Evolutionary conservation across 805 yeast genomes (phyloP).

Genomic region (Debaryomyces prosopidis): DNA sequence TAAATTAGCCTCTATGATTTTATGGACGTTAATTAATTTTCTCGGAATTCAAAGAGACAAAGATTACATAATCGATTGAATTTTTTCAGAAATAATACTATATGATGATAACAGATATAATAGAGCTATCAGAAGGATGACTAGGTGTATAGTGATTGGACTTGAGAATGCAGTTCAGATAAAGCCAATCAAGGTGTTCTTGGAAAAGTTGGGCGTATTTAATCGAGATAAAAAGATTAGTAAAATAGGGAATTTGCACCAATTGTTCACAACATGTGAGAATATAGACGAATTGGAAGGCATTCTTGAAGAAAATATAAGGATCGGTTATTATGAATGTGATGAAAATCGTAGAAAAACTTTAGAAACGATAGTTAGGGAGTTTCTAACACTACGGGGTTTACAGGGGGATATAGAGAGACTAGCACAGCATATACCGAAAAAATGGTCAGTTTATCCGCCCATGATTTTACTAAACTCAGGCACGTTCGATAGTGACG

Average conservation of each 20-base stretch:
- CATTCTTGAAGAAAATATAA: background rate
- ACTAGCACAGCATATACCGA: constrained; percentile 35
- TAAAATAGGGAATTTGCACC: constrained; percentile 6
- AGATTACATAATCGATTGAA: background rate
- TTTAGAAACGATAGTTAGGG: background rate
- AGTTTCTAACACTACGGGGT: background rate
- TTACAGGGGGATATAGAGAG: background rate
- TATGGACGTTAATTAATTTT: constrained; percentile 3
- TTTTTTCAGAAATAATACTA: background rate
- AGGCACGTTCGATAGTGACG: constrained; percentile 41
- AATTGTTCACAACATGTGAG: constrained; percentile 13
- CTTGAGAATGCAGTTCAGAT: constrained; percentile 13
- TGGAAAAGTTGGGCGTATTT: constrained; percentile 14
- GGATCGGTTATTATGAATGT: background rate
- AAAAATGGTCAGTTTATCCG: constrained; percentile 61
- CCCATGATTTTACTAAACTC: constrained; percentile 64
- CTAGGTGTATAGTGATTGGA: constrained; percentile 4
- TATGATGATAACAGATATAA: too few relatives aligned
- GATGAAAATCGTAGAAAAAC: background rate
- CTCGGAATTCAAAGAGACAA: constrained; percentile 1
- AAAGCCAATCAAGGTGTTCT: constrained; percentile 18
- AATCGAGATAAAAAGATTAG: constrained; percentile 19
- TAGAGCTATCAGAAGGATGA: background rate
- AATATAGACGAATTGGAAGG: background rate
- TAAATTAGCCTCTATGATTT: background rate